phyloP scores from a whole-genome alignment of 164 flowering plant genomes.

The Vitis rotundifolia region DNA sequence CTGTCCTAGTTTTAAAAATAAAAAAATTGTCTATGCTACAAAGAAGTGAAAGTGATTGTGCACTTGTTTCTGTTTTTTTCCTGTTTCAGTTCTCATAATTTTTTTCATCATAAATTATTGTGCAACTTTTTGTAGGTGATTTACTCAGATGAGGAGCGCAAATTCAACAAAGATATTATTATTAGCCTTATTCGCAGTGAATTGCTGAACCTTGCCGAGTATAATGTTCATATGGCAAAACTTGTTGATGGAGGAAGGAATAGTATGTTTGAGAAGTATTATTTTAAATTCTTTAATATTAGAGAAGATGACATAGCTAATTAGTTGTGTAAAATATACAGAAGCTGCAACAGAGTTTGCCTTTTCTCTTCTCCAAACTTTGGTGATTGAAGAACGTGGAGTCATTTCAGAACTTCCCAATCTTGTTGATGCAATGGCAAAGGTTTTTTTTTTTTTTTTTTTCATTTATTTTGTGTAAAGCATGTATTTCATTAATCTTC shows the following conservation, averaged over 20 bases:
- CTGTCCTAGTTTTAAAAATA: too few relatives aligned
- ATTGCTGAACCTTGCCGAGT: slow-evolving; percentile 86
- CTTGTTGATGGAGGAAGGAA: slow-evolving; percentile 95
- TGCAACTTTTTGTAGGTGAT: slow-evolving; percentile 57
- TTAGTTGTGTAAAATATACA: slow-evolving; percentile 39
- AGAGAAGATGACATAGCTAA: slow-evolving; percentile 1
- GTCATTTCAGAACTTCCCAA: slow-evolving; percentile 80
- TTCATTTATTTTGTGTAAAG: neutral
- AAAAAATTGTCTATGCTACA: too few relatives aligned
- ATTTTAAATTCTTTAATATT: neutral
- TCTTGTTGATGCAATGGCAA: slow-evolving; percentile 89
- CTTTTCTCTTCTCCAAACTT: slow-evolving; percentile 71
- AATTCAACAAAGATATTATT: slow-evolving; percentile 83
- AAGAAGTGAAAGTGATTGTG: neutral
- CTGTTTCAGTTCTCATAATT: neutral
- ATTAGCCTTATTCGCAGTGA: slow-evolving; percentile 82
- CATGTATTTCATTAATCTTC: neutral
- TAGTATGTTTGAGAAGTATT: slow-evolving; percentile 49
- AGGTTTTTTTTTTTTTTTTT: slow-evolving; percentile 41
- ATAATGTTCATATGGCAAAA: slow-evolving; percentile 91
- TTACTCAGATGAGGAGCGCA: slow-evolving; percentile 86
- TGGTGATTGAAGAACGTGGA: slow-evolving; percentile 65
- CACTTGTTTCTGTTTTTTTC: neutral
- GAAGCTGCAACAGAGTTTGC: slow-evolving; percentile 92
- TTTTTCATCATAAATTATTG: neutral